A percentile compares a stretch with the other conserved stretches of the same genome.
phyloP scores from a whole-genome alignment of 768 basidiomycete genomes.

The Phanerochaete carnosa region DNA sequence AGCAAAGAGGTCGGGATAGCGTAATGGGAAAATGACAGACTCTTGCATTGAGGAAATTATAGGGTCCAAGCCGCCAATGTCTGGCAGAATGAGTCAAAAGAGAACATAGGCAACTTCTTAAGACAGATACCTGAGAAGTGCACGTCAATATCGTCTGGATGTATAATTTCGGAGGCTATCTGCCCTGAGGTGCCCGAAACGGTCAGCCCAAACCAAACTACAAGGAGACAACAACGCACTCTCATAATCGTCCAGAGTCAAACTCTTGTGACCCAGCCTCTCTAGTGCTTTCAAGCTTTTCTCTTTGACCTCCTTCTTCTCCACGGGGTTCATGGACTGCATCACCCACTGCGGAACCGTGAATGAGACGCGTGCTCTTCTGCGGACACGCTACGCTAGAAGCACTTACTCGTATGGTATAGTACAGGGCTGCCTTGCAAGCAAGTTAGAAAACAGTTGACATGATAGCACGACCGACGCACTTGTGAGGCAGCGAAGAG shows the following conservation, averaged over 20 bases:
- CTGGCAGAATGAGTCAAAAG: constrained; percentile 30
- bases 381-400: neutral
- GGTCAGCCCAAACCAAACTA: neutral
- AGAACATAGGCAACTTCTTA: neutral
- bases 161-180: constrained; percentile 91
- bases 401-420: constrained; percentile 61
- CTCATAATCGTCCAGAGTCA: constrained; percentile 91
- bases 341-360: constrained; percentile 55
- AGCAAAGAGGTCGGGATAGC: constrained; percentile 85
- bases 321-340: constrained; percentile 39
- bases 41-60: constrained; percentile 90
- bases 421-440: constrained; percentile 72
- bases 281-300: constrained; percentile 71
- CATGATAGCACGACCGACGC: constrained; percentile 14
- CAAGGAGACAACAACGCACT: constrained; percentile 41
- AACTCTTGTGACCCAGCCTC: constrained; percentile 63
- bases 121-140: constrained; percentile 60
- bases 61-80: constrained; percentile 90
- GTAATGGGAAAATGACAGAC: constrained; percentile 92
- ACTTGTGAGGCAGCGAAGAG: constrained; percentile 52
- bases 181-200: constrained; percentile 43
- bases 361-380: neutral
- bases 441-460: neutral
- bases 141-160: constrained; percentile 83
- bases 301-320: constrained; percentile 54